Conservation (phyloP, 2,329 filamentous ascomycete genomes). For the Westerdykella aurantiaca region DNA sequence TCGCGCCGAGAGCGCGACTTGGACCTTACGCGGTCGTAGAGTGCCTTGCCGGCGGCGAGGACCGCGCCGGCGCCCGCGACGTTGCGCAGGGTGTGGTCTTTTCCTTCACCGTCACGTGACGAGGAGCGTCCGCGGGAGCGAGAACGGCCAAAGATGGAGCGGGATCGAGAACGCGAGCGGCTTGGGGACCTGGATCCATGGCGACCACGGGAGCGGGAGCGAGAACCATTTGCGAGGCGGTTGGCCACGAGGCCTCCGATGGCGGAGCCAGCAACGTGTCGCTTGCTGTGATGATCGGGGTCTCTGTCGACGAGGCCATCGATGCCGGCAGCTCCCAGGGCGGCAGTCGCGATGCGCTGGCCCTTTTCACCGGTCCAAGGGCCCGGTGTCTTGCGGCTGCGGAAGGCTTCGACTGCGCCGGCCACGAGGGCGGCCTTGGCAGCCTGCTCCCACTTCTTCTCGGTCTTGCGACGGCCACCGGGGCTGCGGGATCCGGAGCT, state of each 20-base stretch:
- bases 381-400: slow-evolving; percentile 80
- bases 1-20: slow-evolving; percentile 46
- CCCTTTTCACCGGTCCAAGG: slow-evolving; percentile 88
- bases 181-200: slow-evolving; percentile 36
- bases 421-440: slow-evolving; percentile 87
- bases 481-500: slow-evolving; percentile 46
- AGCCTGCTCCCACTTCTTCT: slow-evolving; percentile 62
- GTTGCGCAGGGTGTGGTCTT: slow-evolving; percentile 43
- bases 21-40: slow-evolving; percentile 52
- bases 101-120: slow-evolving; percentile 43
- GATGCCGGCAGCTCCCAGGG: slow-evolving; percentile 76
- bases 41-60: slow-evolving; percentile 47
- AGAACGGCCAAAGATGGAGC: slow-evolving; percentile 46
- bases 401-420: slow-evolving; percentile 87
- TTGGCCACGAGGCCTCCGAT: slow-evolving; percentile 84
- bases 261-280: slow-evolving; percentile 78
- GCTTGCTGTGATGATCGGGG: slow-evolving; percentile 67
- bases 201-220: slow-evolving; percentile 54
- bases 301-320: slow-evolving; percentile 67
- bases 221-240: slow-evolving; percentile 72
- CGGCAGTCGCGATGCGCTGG: slow-evolving; percentile 84
- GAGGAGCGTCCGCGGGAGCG: slow-evolving; percentile 40
- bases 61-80: slow-evolving; percentile 46
- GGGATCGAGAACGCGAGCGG: slow-evolving; percentile 57
- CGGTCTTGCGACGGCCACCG: slow-evolving; percentile 55